Evolutionary conservation across 2,329 filamentous ascomycete species (phyloP).

Genomic region (Pyricularia grisea): DNA sequence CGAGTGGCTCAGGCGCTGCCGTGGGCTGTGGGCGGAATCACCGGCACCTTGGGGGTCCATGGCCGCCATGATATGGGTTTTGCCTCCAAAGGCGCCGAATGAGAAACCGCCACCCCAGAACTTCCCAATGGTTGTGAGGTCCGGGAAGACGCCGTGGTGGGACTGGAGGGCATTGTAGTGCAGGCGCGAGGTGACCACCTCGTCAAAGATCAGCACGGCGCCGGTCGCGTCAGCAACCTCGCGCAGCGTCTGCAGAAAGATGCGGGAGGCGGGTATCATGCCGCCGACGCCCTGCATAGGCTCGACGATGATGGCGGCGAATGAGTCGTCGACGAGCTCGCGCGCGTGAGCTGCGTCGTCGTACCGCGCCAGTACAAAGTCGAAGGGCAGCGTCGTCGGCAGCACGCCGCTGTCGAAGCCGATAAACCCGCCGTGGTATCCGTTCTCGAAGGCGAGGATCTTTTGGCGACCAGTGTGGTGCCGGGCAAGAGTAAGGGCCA

Average conservation of each 20-base stretch:
- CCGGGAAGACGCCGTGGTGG: slow-evolving; percentile 50
- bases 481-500: slow-evolving; percentile 43
- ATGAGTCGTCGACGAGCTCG: slow-evolving; percentile 25
- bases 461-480: slow-evolving; percentile 31
- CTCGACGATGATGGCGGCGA: slow-evolving; percentile 57
- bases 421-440: slow-evolving; percentile 39
- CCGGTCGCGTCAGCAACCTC: slow-evolving; percentile 31
- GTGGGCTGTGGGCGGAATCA: slow-evolving; percentile 39
- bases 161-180: slow-evolving; percentile 39
- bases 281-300: slow-evolving; percentile 55
- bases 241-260: slow-evolving; percentile 42
- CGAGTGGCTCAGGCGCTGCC: slow-evolving; percentile 33
- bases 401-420: slow-evolving; percentile 20
- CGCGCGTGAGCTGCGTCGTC: slow-evolving; percentile 34
- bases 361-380: slow-evolving; percentile 51
- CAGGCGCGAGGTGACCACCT: slow-evolving; percentile 59
- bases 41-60: slow-evolving; percentile 42
- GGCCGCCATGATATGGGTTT: slow-evolving; percentile 58
- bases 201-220: slow-evolving; percentile 58
- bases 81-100: slow-evolving; percentile 50
- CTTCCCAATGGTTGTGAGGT: slow-evolving; percentile 46
- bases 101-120: slow-evolving; percentile 48
- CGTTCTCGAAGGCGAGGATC: slow-evolving; percentile 37
- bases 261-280: slow-evolving; percentile 34
- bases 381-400: slow-evolving; percentile 26